Conservation (phyloP, 345 rosid species). For the Linum trigynum region DNA sequence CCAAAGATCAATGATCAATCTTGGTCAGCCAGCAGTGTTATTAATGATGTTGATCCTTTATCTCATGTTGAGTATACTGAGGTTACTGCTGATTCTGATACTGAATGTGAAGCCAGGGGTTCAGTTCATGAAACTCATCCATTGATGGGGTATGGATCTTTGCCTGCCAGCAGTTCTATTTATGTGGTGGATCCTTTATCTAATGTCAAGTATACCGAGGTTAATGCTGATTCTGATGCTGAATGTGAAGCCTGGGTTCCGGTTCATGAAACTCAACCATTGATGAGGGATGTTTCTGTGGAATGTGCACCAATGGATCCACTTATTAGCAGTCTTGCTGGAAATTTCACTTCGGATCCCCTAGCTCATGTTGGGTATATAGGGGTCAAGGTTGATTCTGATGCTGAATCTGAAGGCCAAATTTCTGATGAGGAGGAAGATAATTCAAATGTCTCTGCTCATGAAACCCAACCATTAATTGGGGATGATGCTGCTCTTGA, state of each 20-base stretch:
- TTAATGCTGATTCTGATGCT: neutral
- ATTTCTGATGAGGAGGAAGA: constrained; percentile 28
- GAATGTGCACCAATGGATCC: neutral
- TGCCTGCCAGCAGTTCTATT: constrained; percentile 16
- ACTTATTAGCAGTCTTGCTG: constrained; percentile 13
- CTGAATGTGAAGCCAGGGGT: neutral
- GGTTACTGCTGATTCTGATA: constrained; percentile 8
- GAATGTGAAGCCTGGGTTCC: neutral
- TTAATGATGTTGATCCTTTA: constrained; percentile 29
- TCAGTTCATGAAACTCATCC: neutral
- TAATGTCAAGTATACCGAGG: constrained; percentile 59
- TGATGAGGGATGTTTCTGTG: constrained; percentile 16
- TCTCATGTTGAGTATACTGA: constrained; percentile 60
- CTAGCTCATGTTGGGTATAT: constrained; percentile 57
- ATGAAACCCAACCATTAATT: constrained; percentile 13
- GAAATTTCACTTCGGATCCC: constrained; percentile 9
- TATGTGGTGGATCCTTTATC: constrained; percentile 33
- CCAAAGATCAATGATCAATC: constrained; percentile 18
- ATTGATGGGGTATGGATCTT: constrained; percentile 16
- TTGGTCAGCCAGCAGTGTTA: constrained; percentile 15
- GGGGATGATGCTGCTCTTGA: constrained; percentile 24
- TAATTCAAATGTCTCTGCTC: constrained; percentile 10
- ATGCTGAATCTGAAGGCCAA: constrained; percentile 43
- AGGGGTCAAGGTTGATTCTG: constrained; percentile 59
- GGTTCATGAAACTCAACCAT: neutral